Evolutionary conservation across 2,329 filamentous ascomycete species (phyloP).

Genomic region (Colletotrichum australisinense): DNA sequence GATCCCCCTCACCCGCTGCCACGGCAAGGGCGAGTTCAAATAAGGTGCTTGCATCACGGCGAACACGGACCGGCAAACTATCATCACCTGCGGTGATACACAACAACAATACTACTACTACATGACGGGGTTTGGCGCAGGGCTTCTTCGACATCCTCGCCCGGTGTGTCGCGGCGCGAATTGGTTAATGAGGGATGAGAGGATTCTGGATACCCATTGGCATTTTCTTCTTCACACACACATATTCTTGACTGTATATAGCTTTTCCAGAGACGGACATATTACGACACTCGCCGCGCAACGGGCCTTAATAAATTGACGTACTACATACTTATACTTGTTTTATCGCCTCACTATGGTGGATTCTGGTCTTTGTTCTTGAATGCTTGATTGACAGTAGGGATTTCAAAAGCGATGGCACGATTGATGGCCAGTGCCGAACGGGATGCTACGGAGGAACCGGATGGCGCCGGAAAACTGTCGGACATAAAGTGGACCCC

Average conservation of each 20-base stretch:
- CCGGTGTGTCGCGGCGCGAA: background rate
- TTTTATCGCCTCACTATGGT: too few relatives aligned
- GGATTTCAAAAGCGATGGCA: too few relatives aligned
- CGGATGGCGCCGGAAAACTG: background rate
- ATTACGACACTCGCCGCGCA: background rate
- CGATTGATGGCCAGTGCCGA: too few relatives aligned
- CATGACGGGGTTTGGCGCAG: background rate
- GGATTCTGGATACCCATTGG: background rate
- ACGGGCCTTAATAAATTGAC: background rate
- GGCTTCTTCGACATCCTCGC: background rate
- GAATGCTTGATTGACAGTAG: too few relatives aligned
- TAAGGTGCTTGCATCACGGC: background rate
- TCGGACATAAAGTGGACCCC: background rate
- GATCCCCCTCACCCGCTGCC: constrained; percentile 5
- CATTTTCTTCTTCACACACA: background rate
- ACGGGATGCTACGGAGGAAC: too few relatives aligned
- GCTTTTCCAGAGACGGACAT: background rate
- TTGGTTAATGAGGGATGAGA: background rate
- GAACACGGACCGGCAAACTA: too few relatives aligned
- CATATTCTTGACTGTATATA: background rate
- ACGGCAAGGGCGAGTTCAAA: constrained; percentile 2
- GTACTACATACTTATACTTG: too few relatives aligned
- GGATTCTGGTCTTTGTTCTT: too few relatives aligned
- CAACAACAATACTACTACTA: too few relatives aligned
- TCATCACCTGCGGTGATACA: background rate